Evolutionary conservation across 2,329 filamentous ascomycete species (phyloP).

Genomic region (Gliomastix tumulicola): DNA sequence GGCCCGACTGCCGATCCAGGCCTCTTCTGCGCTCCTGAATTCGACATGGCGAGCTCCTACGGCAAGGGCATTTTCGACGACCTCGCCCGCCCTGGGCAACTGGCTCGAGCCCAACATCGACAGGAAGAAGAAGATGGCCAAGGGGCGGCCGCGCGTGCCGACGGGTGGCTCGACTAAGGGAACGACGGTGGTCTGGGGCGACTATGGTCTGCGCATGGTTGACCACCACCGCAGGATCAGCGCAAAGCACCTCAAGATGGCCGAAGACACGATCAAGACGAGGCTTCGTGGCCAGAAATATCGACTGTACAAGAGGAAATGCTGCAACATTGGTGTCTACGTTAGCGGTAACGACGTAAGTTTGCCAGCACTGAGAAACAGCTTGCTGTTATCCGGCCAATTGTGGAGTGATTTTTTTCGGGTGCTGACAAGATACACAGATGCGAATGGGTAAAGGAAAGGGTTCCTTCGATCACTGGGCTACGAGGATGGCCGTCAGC

Average conservation of each 20-base stretch:
- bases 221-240: constrained; percentile 91
- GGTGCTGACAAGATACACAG: constrained; percentile 26
- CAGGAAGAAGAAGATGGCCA: constrained; percentile 82
- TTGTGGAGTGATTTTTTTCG: too few relatives aligned
- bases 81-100: constrained; percentile 48
- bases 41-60: constrained; percentile 28
- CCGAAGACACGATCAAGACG: constrained; percentile 87
- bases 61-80: constrained; percentile 67
- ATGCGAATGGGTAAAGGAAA: constrained; percentile 99
- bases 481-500: constrained; percentile 80
- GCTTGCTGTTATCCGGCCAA: too few relatives aligned
- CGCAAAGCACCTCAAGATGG: constrained; percentile 78
- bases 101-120: constrained; percentile 77
- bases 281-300: constrained; percentile 88
- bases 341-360: constrained; percentile 84
- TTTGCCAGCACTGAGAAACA: too few relatives aligned
- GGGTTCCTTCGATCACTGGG: constrained; percentile 95
- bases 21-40: too few relatives aligned
- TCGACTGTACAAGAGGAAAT: constrained; percentile 82
- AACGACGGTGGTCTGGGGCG: constrained; percentile 93
- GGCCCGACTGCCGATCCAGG: constrained; percentile 21
- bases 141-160: constrained; percentile 79
- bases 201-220: constrained; percentile 88
- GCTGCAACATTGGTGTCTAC: constrained; percentile 91
- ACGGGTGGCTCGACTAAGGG: constrained; percentile 89